Conservation (phyloP, 495 filamentous ascomycete genomes). For the Aspergillus heteromorphus region DNA sequence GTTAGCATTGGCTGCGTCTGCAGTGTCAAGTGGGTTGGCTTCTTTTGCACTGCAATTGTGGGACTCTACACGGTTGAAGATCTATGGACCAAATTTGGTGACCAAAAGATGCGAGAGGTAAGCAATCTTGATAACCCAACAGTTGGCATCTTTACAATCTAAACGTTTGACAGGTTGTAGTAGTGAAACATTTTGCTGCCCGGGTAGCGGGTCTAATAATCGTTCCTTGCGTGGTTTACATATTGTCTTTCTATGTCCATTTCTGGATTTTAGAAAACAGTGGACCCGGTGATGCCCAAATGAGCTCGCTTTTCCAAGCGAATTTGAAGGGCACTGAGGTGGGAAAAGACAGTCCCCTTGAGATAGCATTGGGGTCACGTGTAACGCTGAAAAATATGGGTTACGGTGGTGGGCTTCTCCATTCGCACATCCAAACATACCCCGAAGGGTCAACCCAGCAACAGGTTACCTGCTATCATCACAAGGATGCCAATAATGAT, state of each 20-base stretch:
- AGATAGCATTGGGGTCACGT: slow-evolving; percentile 81
- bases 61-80: slow-evolving; percentile 96
- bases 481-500: slow-evolving; percentile 99
- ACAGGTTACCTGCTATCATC: slow-evolving; percentile 97
- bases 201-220: slow-evolving; percentile 84
- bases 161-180: slow-evolving; percentile 45
- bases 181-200: slow-evolving; percentile 72
- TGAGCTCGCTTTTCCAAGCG: slow-evolving; percentile 98
- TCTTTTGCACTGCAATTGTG: slow-evolving; percentile 91
- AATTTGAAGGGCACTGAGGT: slow-evolving; percentile 92
- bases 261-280: slow-evolving; percentile 90
- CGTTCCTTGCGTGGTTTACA: slow-evolving; percentile 81
- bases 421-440: slow-evolving; percentile 94
- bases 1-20: slow-evolving; percentile 95
- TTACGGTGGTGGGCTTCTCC: slow-evolving; percentile 94
- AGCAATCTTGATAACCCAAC: slow-evolving; percentile 13
- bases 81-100: slow-evolving; percentile 97
- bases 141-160: slow-evolving; percentile 14
- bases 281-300: slow-evolving; percentile 95
- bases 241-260: slow-evolving; percentile 90
- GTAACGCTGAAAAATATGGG: slow-evolving; percentile 99
- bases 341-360: slow-evolving; percentile 86
- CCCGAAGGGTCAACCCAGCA: slow-evolving; percentile 93
- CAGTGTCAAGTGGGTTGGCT: slow-evolving; percentile 96
- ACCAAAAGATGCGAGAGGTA: slow-evolving; percentile 82